Evolutionary conservation across 805 yeast species (phyloP).

Genomic region (Pichia membranifaciens): DNA sequence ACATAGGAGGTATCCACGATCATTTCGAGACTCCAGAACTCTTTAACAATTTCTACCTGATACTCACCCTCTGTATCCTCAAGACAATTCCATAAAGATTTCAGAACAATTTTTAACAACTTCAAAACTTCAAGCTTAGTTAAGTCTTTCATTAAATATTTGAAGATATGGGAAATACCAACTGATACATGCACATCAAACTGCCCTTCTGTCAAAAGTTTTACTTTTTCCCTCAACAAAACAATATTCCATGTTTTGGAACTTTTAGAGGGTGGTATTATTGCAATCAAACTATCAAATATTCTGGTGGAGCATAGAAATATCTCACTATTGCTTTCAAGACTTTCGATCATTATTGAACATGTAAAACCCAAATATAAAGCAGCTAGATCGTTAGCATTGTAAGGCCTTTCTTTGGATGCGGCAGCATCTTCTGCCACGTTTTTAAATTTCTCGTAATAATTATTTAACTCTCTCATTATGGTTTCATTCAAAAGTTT

Average conservation of each 20-base stretch:
- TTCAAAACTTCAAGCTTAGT: conserved; percentile 31
- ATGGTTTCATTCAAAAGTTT: conserved; percentile 13
- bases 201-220: conserved; percentile 16
- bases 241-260: conserved; percentile 27
- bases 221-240: conserved; percentile 25
- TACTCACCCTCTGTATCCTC: conserved; percentile 42
- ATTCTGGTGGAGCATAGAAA: conserved; percentile 32
- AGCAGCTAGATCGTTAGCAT: conserved; percentile 39
- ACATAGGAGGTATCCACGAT: conserved; percentile 47
- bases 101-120: conserved; percentile 37
- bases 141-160: conserved; percentile 30
- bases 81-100: conserved; percentile 52
- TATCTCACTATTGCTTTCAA: conserved; percentile 17
- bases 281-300: conserved; percentile 34
- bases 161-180: conserved; percentile 38
- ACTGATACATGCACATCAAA: conserved; percentile 32
- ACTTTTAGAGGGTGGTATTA: conserved; percentile 37
- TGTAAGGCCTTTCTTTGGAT: conserved; percentile 30
- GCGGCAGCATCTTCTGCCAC: not conserved
- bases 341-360: conserved; percentile 16
- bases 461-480: conserved; percentile 14
- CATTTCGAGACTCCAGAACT: conserved; percentile 57
- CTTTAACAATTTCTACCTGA: conserved; percentile 67
- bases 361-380: conserved; percentile 32
- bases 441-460: conserved; percentile 12